Conservation (phyloP, 345 rosid genomes). For the Camelina sativa region DNA sequence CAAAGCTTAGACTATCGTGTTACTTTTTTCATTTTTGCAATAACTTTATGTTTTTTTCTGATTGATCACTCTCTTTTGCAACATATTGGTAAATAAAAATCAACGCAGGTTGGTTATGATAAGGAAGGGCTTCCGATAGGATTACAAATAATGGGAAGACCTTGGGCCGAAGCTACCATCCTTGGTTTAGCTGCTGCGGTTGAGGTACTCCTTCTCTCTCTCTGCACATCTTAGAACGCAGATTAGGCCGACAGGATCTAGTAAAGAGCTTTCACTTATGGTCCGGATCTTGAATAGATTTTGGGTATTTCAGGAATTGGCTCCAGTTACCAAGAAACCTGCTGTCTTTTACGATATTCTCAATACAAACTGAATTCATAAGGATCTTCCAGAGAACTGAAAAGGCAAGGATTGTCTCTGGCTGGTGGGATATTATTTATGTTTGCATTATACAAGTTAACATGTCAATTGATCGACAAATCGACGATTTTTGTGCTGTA, state of each 20-base stretch:
- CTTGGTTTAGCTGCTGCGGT: conserved; percentile 70
- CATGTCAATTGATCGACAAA: not conserved
- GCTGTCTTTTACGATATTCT: conserved; percentile 62
- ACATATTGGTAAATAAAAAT: not conserved
- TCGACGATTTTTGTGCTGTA: conserved; percentile 2
- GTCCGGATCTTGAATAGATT: not conserved
- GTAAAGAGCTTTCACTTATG: conserved; percentile 9
- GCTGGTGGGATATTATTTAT: not conserved
- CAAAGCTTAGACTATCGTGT: not conserved
- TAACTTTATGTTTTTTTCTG: not conserved
- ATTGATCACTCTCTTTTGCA: not conserved
- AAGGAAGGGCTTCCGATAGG: conserved; percentile 90
- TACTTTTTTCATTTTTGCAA: conserved; percentile 7
- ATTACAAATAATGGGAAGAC: conserved; percentile 75
- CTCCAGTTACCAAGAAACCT: conserved; percentile 66
- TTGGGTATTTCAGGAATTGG: conserved; percentile 58
- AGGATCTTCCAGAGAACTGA: conserved; percentile 18
- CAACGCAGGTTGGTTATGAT: conserved; percentile 74
- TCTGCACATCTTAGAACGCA: conserved; percentile 1
- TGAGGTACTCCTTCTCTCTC: conserved; percentile 48
- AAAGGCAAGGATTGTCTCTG: not conserved
- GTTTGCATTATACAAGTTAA: conserved; percentile 3
- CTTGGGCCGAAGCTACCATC: conserved; percentile 86
- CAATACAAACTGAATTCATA: conserved; percentile 34
- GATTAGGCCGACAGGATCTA: too few species aligned